Evolutionary conservation across 2,329 filamentous ascomycete genomes (phyloP).

Genomic region (Penicillium sp.): DNA sequence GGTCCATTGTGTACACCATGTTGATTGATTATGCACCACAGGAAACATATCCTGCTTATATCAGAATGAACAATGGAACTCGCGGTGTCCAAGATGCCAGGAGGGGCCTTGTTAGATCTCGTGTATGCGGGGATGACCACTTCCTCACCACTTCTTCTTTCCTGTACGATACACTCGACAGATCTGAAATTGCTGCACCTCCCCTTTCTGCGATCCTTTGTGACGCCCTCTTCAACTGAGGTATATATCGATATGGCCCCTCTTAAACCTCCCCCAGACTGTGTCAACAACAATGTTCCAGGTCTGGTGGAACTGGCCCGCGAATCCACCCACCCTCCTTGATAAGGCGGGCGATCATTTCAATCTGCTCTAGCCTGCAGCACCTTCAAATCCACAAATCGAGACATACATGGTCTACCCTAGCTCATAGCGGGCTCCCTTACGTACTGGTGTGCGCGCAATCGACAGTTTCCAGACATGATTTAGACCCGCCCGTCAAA

Average conservation of each 20-base stretch:
- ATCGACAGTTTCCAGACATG: not conserved
- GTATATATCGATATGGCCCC: not conserved
- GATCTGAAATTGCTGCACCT: not conserved
- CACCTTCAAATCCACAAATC: not conserved
- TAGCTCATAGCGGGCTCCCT: not conserved
- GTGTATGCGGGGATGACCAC: conserved; percentile 9
- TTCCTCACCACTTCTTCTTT: not conserved
- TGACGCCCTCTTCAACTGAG: not conserved
- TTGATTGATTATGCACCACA: not conserved
- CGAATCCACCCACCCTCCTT: conserved; percentile 10
- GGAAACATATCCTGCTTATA: not conserved
- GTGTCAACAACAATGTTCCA: not conserved
- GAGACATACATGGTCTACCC: not conserved
- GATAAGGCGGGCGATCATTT: conserved; percentile 10
- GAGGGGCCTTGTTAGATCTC: conserved; percentile 1
- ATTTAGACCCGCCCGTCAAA: conserved; percentile 4
- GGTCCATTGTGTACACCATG: not conserved
- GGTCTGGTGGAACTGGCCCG: conserved; percentile 7
- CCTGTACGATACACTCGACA: not conserved
- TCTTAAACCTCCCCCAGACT: not conserved
- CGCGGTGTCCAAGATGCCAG: not conserved
- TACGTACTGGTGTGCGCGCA: conserved; percentile 4
- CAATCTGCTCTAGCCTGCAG: conserved; percentile 8
- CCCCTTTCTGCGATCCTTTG: not conserved
- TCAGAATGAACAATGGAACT: not conserved